Evolutionary conservation across 1,284 basidiomycete species (phyloP).

Genomic region (Ganoderma multipileum): DNA sequence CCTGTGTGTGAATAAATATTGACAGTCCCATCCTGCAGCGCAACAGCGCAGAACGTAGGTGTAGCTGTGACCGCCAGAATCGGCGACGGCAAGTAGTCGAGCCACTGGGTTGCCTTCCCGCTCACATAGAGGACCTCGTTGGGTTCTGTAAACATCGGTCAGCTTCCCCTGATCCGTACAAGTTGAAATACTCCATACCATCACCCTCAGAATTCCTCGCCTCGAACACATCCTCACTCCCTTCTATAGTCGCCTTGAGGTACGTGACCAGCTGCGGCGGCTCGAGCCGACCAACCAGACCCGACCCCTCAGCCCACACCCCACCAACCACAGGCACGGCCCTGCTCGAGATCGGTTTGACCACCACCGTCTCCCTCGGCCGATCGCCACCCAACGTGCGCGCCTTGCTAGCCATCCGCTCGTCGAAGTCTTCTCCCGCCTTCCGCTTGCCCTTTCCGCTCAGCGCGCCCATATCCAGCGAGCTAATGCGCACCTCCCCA

Average conservation of each 20-base stretch:
- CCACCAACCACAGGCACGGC: slow-evolving; percentile 18
- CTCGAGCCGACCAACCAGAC: slow-evolving; percentile 46
- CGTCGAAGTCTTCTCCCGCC: slow-evolving; percentile 53
- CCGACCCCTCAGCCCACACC: slow-evolving; percentile 28
- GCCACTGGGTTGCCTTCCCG: slow-evolving; percentile 80
- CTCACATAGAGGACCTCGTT: slow-evolving; percentile 73
- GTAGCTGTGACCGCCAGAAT: slow-evolving; percentile 74
- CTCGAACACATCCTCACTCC: slow-evolving; percentile 75
- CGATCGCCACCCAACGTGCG: slow-evolving; percentile 79
- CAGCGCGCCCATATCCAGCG: slow-evolving; percentile 45
- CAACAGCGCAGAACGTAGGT: slow-evolving; percentile 74
- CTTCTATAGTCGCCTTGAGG: slow-evolving; percentile 64
- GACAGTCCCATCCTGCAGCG: slow-evolving; percentile 78
- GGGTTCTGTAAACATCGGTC: slow-evolving; percentile 47
- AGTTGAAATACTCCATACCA: slow-evolving; percentile 46
- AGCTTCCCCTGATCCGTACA: neutral
- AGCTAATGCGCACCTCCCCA: slow-evolving; percentile 59
- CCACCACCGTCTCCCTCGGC: slow-evolving; percentile 53
- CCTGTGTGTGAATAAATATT: slow-evolving; percentile 84
- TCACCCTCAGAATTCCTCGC: slow-evolving; percentile 78
- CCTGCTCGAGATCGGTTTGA: slow-evolving; percentile 56
- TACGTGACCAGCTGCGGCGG: slow-evolving; percentile 65
- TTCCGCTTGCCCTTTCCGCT: slow-evolving; percentile 56
- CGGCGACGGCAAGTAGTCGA: slow-evolving; percentile 84
- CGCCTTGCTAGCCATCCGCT: slow-evolving; percentile 51